Evolutionary conservation across 179 eudicot genomes (phyloP), one percentile per base, ranked within the genome.

Genomic region (Nepenthes alata): DNA sequence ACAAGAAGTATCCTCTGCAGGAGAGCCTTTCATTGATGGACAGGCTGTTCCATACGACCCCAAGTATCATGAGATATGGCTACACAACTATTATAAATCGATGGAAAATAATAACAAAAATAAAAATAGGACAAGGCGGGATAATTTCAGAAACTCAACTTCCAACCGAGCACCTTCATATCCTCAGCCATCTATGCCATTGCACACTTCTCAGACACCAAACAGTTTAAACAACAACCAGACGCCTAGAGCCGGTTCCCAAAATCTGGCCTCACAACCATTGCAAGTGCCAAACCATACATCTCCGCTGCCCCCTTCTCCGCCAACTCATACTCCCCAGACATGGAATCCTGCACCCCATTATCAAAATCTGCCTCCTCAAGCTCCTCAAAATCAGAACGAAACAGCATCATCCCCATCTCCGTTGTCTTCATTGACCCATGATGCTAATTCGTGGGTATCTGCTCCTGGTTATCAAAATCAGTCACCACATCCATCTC

Each of bases 41-140:
- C 73, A 81, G 60, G 96, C 98, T 50, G 96, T 86, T 35, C 98
- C 96, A n/a, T 91, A 91, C 73, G 98, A 91, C 57, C 96, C 98
- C 0, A 91, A 86, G 70, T 91, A 91, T 55, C 96, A 89, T 51
- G 95, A 84, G 65, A 89, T 84, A 57, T 91, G 98, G 98, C 83
- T 89, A 70, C 84, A 93, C 68, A 90, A 88, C 83, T 85, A 88
- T 59, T 77, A 83, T 3, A 80, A 86, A 55, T 93, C 97, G 56
- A 75, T 70, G 66, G 95, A 87, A n/a, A 49, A 11, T 3, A 49
- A 49, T 11, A n/a, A 45, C 8, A 45, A 45, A 11, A 25, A 25
- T 25, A 25, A 25, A 25, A 45, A 45, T 45, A 6, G 49, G 49
- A 5, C 11, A 11, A 45, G 11, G 11, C 49, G 11, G 49, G 8